Evolutionary conservation across 73 alveolate genomes (phyloP).

Genomic region (Paramecium octaurelia): DNA sequence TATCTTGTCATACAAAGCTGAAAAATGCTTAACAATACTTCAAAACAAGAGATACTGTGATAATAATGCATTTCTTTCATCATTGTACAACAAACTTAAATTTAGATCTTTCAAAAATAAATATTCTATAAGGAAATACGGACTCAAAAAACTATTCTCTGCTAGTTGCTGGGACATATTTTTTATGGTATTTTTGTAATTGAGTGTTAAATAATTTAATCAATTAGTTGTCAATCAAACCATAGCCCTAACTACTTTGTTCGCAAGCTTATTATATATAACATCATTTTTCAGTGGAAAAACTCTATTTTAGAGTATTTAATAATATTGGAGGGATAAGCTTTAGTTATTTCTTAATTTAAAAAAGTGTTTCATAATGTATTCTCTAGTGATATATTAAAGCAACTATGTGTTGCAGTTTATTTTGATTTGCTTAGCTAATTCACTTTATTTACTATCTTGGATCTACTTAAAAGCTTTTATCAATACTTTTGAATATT

Average conservation of each 20-base stretch:
- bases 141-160: neutral
- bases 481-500: neutral
- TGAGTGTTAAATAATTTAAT: neutral
- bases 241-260: neutral
- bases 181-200: neutral
- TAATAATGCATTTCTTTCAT: neutral
- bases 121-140: neutral
- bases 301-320: neutral
- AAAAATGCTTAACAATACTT: neutral
- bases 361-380: neutral
- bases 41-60: neutral
- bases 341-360: neutral
- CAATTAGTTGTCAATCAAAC: neutral
- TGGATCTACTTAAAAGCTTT: neutral
- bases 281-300: neutral
- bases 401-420: neutral
- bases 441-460: neutral
- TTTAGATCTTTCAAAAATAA: neutral
- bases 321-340: neutral
- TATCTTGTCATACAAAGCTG: neutral
- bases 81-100: neutral
- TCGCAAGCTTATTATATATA: neutral
- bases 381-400: neutral
- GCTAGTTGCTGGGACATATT: neutral
- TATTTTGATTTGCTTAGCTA: neutral